Percentiles rank a stretch among this genome's conserved stretches.
Evolutionary conservation across 441 rosid genomes (phyloP).

Genomic region (Populus hybrid): DNA sequence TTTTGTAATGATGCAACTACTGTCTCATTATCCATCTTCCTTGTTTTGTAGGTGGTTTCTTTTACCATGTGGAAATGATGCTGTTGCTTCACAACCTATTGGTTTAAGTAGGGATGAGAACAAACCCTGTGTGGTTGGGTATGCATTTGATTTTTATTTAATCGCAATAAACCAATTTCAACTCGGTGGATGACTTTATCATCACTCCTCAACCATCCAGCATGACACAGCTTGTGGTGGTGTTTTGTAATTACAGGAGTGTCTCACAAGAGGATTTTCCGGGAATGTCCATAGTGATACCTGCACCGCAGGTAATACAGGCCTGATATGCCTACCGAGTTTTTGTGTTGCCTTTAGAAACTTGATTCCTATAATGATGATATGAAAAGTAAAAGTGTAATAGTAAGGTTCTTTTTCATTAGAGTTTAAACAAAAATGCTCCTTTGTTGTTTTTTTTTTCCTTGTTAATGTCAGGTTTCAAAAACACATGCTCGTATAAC

Average conservation of each 20-base stretch:
- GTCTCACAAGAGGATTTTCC: slow-evolving; percentile 46
- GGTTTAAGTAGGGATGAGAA: slow-evolving; percentile 58
- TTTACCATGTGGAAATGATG: slow-evolving; percentile 49
- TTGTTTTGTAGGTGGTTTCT: slow-evolving; percentile 63
- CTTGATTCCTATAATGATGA: slow-evolving; percentile 1
- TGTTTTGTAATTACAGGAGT: slow-evolving; percentile 45
- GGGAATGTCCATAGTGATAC: slow-evolving; percentile 50
- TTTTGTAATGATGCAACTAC: neutral
- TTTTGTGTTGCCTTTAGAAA: neutral
- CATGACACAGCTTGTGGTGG: neutral
- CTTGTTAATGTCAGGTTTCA: slow-evolving; percentile 50
- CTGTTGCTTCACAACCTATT: slow-evolving; percentile 45
- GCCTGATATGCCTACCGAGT: neutral
- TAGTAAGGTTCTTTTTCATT: neutral
- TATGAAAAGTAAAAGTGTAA: neutral
- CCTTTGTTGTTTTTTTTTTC: neutral
- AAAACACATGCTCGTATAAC: slow-evolving; percentile 68
- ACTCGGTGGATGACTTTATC: neutral
- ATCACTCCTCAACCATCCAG: neutral
- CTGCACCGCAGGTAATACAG: slow-evolving; percentile 53
- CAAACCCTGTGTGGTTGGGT: slow-evolving; percentile 66
- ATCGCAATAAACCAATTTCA: neutral
- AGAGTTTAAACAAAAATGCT: neutral
- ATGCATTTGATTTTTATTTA: slow-evolving; percentile 12
- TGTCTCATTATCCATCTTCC: too few relatives aligned